Evolutionary conservation across 441 rosid genomes (phyloP).

Genomic region (Aquilaria agallochum): DNA sequence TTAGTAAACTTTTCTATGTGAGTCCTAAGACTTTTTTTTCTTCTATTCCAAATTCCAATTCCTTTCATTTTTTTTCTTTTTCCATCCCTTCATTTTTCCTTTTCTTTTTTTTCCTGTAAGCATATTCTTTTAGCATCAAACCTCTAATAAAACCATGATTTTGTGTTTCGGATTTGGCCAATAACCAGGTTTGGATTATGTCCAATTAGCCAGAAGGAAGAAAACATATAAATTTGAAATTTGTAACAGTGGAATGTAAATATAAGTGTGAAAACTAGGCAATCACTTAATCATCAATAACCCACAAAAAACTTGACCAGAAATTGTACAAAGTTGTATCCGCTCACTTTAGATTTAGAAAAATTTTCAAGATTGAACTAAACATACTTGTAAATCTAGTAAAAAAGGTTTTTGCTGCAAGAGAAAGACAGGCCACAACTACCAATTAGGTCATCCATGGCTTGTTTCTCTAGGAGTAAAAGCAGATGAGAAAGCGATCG

Average conservation of each 20-base stretch:
- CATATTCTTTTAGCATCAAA: too few relatives aligned
- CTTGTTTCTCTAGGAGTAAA: slow-evolving; percentile 38
- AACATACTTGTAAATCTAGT: slow-evolving; percentile 55
- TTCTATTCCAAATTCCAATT: too few relatives aligned
- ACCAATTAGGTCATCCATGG: slow-evolving; percentile 69
- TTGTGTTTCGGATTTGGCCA: too few relatives aligned
- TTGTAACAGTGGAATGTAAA: slow-evolving; percentile 23
- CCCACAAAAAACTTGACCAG: slow-evolving; percentile 29
- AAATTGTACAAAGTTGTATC: slow-evolving; percentile 33
- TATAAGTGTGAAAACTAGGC: neutral
- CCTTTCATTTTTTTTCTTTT: too few relatives aligned
- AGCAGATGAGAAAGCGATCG: slow-evolving; percentile 46
- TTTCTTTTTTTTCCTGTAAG: too few relatives aligned
- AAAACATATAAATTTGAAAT: slow-evolving; percentile 38
- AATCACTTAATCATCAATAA: neutral
- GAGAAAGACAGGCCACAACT: slow-evolving; percentile 64
- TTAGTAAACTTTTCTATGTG: too few relatives aligned
- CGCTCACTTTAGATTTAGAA: slow-evolving; percentile 20
- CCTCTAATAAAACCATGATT: too few relatives aligned
- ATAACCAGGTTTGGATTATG: too few relatives aligned
- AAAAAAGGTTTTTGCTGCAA: slow-evolving; percentile 71
- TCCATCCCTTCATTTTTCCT: too few relatives aligned
- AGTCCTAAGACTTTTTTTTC: too few relatives aligned
- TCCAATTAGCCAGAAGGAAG: slow-evolving; percentile 33
- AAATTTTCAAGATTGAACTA: neutral